phyloP scores from a whole-genome alignment of 306 rosid genomes.

The Cicer bijugum region DNA sequence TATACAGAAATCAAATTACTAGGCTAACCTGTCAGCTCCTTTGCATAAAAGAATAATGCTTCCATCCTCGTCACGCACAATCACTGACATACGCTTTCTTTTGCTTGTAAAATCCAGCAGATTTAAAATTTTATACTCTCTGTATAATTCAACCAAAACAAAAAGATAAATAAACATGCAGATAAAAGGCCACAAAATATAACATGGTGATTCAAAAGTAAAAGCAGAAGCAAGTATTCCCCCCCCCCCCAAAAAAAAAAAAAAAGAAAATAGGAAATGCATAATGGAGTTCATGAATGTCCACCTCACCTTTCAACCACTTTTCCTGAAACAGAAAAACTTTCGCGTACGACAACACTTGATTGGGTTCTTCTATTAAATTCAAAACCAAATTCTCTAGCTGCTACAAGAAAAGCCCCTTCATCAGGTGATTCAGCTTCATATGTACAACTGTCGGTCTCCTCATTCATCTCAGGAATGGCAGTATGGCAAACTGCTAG shows the following conservation, averaged over 20 bases:
- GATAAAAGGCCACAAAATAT: constrained; percentile 40
- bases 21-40: constrained; percentile 98
- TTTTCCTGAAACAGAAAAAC: constrained; percentile 54
- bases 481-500: constrained; percentile 95
- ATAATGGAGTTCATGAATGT: constrained; percentile 27
- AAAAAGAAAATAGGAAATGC: constrained; percentile 21
- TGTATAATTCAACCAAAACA: constrained; percentile 51
- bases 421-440: constrained; percentile 99
- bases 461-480: constrained; percentile 86
- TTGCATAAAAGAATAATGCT: constrained; percentile 79
- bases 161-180: constrained; percentile 19
- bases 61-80: constrained; percentile 82
- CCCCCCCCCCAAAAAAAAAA: too few species aligned
- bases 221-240: constrained; percentile 35
- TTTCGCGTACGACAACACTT: constrained; percentile 69
- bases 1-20: constrained; percentile 40
- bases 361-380: constrained; percentile 88
- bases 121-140: constrained; percentile 87
- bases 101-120: constrained; percentile 90
- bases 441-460: constrained; percentile 68
- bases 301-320: constrained; percentile 73
- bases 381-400: constrained; percentile 95
- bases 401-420: constrained; percentile 96
- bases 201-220: constrained; percentile 33
- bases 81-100: constrained; percentile 95